A percentile compares a stretch with the other conserved stretches of the same genome.
Evolutionary conservation across 2,329 filamentous ascomycete genomes (phyloP).

Genomic region (Exophiala phaeomuriformis): DNA sequence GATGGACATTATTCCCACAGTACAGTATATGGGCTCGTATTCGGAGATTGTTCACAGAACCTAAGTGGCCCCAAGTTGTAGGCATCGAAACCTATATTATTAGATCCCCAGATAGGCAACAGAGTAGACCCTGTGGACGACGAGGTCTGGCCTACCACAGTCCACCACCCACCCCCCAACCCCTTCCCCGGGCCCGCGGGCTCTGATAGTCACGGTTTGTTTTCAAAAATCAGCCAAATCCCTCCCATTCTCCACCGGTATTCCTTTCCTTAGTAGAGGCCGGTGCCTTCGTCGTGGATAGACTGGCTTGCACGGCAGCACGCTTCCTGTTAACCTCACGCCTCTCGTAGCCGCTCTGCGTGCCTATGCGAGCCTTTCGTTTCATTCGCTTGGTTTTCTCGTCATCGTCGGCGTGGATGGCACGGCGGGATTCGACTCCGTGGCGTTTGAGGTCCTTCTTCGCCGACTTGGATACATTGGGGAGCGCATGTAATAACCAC

Average conservation of each 20-base stretch:
- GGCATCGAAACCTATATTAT: too few species aligned
- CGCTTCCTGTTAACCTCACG: slow-evolving; percentile 41
- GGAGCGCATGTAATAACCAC: slow-evolving; percentile 83
- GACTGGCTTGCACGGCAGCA: slow-evolving; percentile 39
- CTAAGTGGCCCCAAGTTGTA: too few species aligned
- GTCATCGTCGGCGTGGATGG: slow-evolving; percentile 34
- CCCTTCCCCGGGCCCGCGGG: too few species aligned
- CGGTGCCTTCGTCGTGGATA: slow-evolving; percentile 2
- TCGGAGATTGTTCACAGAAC: too few species aligned
- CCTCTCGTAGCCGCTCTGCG: slow-evolving; percentile 45
- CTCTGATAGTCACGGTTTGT: too few species aligned
- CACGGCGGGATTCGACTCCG: slow-evolving; percentile 67
- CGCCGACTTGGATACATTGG: slow-evolving; percentile 73
- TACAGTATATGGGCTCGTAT: too few species aligned
- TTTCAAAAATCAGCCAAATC: slow-evolving; percentile 10
- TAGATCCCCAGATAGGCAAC: too few species aligned
- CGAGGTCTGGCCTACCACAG: too few species aligned
- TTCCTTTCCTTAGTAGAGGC: neutral
- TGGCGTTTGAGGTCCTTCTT: slow-evolving; percentile 73
- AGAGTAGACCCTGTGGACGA: too few species aligned
- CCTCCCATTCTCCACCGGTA: slow-evolving; percentile 12
- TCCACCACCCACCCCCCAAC: too few species aligned
- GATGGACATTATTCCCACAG: too few species aligned
- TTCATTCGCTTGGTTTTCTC: slow-evolving; percentile 35
- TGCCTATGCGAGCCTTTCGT: slow-evolving; percentile 63